These are phyloP conservation scores for Erucastrum elatum DNA, from an alignment of 345 rosid genomes.

Conservation along the genomic window DNA sequence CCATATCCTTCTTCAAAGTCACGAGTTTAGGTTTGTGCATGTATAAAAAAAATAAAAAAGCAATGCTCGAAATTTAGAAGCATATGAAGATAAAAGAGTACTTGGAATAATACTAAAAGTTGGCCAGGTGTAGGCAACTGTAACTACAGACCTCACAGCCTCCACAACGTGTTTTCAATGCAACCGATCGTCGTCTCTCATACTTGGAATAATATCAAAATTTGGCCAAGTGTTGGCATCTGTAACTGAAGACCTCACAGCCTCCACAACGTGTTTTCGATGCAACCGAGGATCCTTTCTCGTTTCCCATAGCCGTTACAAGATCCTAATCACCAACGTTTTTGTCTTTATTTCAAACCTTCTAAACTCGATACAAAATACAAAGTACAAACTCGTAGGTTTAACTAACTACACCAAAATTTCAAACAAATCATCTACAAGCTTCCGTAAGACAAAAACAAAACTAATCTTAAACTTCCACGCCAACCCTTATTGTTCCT, in stretches of 20 bases:
- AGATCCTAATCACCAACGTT: slow-evolving; percentile 11
- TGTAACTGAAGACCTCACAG: slow-evolving; percentile 25
- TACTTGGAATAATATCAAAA: no score
- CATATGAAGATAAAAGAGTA: slow-evolving; percentile 11
- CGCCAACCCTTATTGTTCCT: slow-evolving; percentile 7
- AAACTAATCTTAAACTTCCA: not conserved
- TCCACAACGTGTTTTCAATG: slow-evolving; percentile 46
- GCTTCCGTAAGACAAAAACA: slow-evolving; percentile 16
- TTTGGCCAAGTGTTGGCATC: slow-evolving; percentile 40
- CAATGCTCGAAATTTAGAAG: slow-evolving; percentile 14
- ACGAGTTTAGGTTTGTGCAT: slow-evolving; percentile 11
- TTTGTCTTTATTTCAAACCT: slow-evolving; percentile 29
- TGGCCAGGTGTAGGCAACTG: slow-evolving; percentile 41
- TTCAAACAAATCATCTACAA: slow-evolving; percentile 24
- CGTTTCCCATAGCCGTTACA: slow-evolving; percentile 33
- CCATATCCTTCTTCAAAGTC: slow-evolving; percentile 42
- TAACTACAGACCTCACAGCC: slow-evolving; percentile 24
- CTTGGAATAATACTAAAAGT: not conserved
- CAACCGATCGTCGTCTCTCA: slow-evolving; percentile 35
- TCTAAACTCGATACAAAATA: slow-evolving; percentile 31
- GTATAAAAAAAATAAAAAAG: not conserved
- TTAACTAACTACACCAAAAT: slow-evolving; percentile 22
- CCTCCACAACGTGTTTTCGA: slow-evolving; percentile 44
- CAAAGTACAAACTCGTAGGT: slow-evolving; percentile 21
- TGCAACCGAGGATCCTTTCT: slow-evolving; percentile 50